A percentile compares a stretch with the other conserved stretches of the same genome.
These are phyloP conservation scores for Aspergillus tamarii DNA, from an alignment of 2,329 filamentous ascomycete genomes.

Conservation along the genomic window DNA sequence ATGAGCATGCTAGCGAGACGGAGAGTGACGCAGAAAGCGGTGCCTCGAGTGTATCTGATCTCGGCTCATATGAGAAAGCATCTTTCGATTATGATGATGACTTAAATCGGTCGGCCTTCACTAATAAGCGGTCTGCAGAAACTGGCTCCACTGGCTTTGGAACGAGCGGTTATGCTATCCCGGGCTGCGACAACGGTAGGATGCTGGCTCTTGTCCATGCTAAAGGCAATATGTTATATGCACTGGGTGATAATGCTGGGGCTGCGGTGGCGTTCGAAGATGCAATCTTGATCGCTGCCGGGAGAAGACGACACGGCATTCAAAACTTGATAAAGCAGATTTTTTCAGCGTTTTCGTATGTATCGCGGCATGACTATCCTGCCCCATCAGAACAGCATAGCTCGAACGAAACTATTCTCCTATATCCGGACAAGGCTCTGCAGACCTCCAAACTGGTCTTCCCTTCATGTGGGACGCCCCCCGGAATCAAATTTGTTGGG, in stretches of 20 bases:
- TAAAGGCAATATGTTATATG: constrained; percentile 98
- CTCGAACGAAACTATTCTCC: constrained; percentile 66
- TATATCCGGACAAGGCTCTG: constrained; percentile 81
- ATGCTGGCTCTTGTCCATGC: constrained; percentile 93
- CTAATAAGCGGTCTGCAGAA: constrained; percentile 32
- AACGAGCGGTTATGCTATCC: constrained; percentile 81
- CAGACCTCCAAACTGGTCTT: constrained; percentile 85
- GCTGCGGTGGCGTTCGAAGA: constrained; percentile 93
- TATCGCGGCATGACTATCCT: constrained; percentile 43
- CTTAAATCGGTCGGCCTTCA: constrained; percentile 30
- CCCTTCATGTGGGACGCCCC: constrained; percentile 71
- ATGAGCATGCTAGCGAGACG: constrained; percentile 62
- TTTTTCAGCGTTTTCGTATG: constrained; percentile 66
- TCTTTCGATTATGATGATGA: constrained; percentile 61
- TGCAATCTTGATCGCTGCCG: constrained; percentile 85
- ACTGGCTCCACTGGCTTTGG: constrained; percentile 61
- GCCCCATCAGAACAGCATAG: constrained; percentile 36
- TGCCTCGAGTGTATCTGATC: constrained; percentile 55
- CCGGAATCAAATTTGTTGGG: constrained; percentile 73
- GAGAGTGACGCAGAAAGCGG: constrained; percentile 60
- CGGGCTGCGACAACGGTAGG: constrained; percentile 85
- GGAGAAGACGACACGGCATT: constrained; percentile 70
- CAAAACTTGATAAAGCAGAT: constrained; percentile 78
- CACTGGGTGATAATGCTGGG: constrained; percentile 75
- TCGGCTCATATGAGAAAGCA: constrained; percentile 58